Conservation (phyloP, 1,284 basidiomycete genomes). For the Ganoderma meredithae region DNA sequence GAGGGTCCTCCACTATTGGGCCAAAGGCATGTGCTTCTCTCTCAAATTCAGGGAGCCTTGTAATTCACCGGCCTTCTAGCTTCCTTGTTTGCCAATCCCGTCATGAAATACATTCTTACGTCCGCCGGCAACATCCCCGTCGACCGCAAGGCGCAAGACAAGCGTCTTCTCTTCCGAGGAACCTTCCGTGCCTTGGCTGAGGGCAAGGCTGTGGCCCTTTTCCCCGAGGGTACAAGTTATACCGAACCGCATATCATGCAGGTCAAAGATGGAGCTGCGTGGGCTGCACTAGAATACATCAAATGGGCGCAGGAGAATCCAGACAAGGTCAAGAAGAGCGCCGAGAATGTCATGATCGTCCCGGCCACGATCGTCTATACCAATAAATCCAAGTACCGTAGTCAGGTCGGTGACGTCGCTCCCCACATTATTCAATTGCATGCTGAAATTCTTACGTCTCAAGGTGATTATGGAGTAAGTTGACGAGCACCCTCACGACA, state of each 20-base stretch:
- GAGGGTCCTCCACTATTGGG: constrained; percentile 94
- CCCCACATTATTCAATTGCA: constrained; percentile 15
- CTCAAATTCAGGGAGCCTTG: constrained; percentile 5
- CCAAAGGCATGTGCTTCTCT: constrained; percentile 63
- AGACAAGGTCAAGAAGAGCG: constrained; percentile 48
- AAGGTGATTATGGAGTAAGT: constrained; percentile 78
- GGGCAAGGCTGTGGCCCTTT: constrained; percentile 88
- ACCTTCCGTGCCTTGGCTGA: constrained; percentile 87
- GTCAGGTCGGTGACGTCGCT: constrained; percentile 58
- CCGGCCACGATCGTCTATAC: constrained; percentile 94
- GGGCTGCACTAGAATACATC: constrained; percentile 93
- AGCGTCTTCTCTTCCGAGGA: constrained; percentile 87
- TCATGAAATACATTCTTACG: constrained; percentile 77
- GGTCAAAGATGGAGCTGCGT: constrained; percentile 95
- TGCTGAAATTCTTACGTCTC: constrained; percentile 20
- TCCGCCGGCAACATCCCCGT: constrained; percentile 96
- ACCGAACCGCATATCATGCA: constrained; percentile 93
- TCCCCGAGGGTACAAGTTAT: constrained; percentile 92
- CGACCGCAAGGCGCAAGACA: constrained; percentile 75
- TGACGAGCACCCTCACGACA: not conserved
- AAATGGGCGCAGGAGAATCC: constrained; percentile 74
- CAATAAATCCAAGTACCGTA: constrained; percentile 94
- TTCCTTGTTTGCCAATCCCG: constrained; percentile 80
- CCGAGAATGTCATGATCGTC: constrained; percentile 63
- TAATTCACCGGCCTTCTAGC: constrained; percentile 47